Percentiles rank a stretch among this genome's conserved stretches.
phyloP scores from a whole-genome alignment of 1,139 yeast genomes.

The Dujonia santamariae region DNA sequence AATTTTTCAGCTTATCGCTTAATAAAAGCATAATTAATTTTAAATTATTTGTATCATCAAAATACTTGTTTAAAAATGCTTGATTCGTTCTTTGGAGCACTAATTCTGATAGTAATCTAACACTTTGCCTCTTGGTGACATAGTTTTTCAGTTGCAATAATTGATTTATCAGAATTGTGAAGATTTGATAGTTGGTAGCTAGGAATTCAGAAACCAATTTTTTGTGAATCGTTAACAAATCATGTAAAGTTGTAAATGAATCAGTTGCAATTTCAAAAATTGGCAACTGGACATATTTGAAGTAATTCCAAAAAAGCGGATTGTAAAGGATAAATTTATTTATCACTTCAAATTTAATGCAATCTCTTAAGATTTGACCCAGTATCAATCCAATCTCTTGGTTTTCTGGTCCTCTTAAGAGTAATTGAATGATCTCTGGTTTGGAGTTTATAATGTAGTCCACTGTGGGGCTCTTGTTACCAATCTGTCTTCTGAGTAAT shows the following conservation, averaged over 20 bases:
- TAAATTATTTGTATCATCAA: slow-evolving; percentile 76
- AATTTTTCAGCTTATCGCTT: slow-evolving; percentile 84
- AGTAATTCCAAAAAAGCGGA: slow-evolving; percentile 75
- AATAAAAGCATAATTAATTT: slow-evolving; percentile 82
- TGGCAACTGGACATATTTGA: slow-evolving; percentile 70
- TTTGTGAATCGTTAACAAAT: slow-evolving; percentile 67
- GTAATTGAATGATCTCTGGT: slow-evolving; percentile 60
- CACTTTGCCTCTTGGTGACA: slow-evolving; percentile 89
- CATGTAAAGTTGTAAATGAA: slow-evolving; percentile 74
- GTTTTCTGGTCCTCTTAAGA: slow-evolving; percentile 69
- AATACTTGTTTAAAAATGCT: slow-evolving; percentile 69
- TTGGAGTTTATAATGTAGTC: slow-evolving; percentile 65
- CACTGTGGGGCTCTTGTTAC: slow-evolving; percentile 78
- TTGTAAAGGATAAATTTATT: slow-evolving; percentile 54
- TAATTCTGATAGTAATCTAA: slow-evolving; percentile 71
- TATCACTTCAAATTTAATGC: slow-evolving; percentile 75
- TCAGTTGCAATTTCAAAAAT: slow-evolving; percentile 91
- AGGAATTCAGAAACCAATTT: slow-evolving; percentile 70
- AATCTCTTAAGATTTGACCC: slow-evolving; percentile 82
- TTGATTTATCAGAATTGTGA: slow-evolving; percentile 61
- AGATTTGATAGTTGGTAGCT: slow-evolving; percentile 47
- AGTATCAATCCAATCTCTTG: slow-evolving; percentile 71
- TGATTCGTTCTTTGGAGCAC: slow-evolving; percentile 76
- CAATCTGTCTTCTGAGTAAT: slow-evolving; percentile 75
- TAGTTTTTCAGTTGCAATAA: slow-evolving; percentile 76